phyloP scores from a whole-genome alignment of 2,329 filamentous ascomycete species.

The Trichoderma aggressivum region DNA sequence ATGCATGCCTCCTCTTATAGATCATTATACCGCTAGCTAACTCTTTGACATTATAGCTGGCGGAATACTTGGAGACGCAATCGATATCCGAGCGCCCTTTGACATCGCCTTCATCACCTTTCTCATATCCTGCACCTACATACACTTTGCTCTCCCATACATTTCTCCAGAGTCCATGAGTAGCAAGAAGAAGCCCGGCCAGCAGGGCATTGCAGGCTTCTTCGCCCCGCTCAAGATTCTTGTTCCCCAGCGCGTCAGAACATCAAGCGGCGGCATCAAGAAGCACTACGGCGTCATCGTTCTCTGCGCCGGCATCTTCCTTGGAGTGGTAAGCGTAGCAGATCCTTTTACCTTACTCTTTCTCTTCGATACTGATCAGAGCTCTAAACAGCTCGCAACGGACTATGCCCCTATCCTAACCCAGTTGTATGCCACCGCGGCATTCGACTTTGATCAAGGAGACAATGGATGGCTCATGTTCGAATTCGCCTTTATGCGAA shows the following conservation, averaged over 20 bases:
- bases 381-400: constrained; percentile 52
- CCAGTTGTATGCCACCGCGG: constrained; percentile 56
- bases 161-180: constrained; percentile 43
- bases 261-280: constrained; percentile 47
- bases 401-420: constrained; percentile 63
- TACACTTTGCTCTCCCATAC: constrained; percentile 43
- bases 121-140: constrained; percentile 42
- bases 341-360: neutral
- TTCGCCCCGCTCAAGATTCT: constrained; percentile 63
- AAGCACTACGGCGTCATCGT: constrained; percentile 62
- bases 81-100: constrained; percentile 63
- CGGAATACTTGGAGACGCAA: constrained; percentile 60
- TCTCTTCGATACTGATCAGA: neutral
- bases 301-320: constrained; percentile 62
- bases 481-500: constrained; percentile 52
- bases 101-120: constrained; percentile 60
- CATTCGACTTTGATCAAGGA: constrained; percentile 52
- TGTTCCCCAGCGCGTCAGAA: constrained; percentile 52
- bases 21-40: neutral
- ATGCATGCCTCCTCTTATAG: neutral
- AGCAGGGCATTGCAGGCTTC: constrained; percentile 47
- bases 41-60: constrained; percentile 43
- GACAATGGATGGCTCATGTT: constrained; percentile 58
- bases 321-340: constrained; percentile 50
- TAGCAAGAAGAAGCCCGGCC: constrained; percentile 26